phyloP scores from a whole-genome alignment of 371 early-diverging fungal genomes.

The Rhizopus stolonifer region DNA sequence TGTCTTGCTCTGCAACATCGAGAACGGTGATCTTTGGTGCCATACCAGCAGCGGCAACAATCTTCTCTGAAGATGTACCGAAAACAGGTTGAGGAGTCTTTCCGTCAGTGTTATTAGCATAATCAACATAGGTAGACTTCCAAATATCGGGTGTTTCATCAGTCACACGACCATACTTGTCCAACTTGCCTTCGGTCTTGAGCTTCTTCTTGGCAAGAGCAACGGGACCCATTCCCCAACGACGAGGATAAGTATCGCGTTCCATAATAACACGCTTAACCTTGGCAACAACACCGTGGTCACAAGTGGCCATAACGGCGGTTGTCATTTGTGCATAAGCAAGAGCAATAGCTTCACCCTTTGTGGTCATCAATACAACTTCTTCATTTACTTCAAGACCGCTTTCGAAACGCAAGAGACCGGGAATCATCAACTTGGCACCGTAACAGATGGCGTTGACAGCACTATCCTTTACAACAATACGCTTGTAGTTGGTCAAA shows the following conservation, averaged over 20 bases:
- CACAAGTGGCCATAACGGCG: slow-evolving; percentile 71
- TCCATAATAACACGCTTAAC: slow-evolving; percentile 99
- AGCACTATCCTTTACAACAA: slow-evolving; percentile 99
- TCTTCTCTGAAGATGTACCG: slow-evolving; percentile 26
- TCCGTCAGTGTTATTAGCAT: slow-evolving; percentile 53
- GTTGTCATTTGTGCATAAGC: slow-evolving; percentile 97
- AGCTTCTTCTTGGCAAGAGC: slow-evolving; percentile 96
- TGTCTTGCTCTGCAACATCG: slow-evolving; percentile 38
- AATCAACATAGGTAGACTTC: slow-evolving; percentile 77
- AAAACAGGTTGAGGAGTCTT: slow-evolving; percentile 35
- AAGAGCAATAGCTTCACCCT: slow-evolving; percentile 99
- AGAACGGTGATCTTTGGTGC: slow-evolving; percentile 38
- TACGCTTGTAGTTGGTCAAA: slow-evolving; percentile 93
- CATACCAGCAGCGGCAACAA: slow-evolving; percentile 43
- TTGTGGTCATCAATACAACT: slow-evolving; percentile 98
- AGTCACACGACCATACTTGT: slow-evolving; percentile 91
- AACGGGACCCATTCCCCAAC: slow-evolving; percentile 84
- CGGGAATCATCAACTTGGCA: slow-evolving; percentile 98
- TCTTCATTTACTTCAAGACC: slow-evolving; percentile 95
- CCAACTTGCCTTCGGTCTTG: slow-evolving; percentile 94
- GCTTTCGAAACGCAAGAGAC: slow-evolving; percentile 96
- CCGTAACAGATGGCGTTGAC: slow-evolving; percentile 99
- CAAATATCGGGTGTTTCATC: slow-evolving; percentile 81
- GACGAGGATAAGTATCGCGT: slow-evolving; percentile 90
- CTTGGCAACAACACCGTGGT: slow-evolving; percentile 96